Evolutionary conservation across 805 yeast species (phyloP), one percentile per base, ranked within the genome.

Genomic region (Kuraishia capsulata): DNA sequence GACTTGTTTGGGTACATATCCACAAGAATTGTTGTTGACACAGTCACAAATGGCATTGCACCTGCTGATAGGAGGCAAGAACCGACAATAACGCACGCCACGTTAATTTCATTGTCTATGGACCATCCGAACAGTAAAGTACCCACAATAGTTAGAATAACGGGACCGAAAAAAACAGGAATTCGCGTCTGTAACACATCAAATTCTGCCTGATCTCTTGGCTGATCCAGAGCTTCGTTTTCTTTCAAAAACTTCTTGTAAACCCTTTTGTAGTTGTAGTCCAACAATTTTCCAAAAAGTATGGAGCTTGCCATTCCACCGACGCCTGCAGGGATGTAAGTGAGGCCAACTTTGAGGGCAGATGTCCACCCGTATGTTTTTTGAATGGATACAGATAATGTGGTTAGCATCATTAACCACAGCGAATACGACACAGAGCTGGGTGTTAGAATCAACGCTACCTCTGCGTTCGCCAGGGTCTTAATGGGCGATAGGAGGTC

Each of bases 101-200:
- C 56, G 31, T 65, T 63, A 4, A 69, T 66, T 21, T 62, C 55
- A 20, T 59, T 56, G 26, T 72, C 63, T 11, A 85, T 50, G 43
- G 86, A 73, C 95, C 95, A 86, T 1, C 94, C 95, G 55, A 71
- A 82, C 20, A 76, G 57, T 1, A 79, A 42, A 0, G 73, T 47
- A 0, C 64, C 65, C 20, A 56, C 45, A 3, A 71, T 50, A 4
- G 73, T 45, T 2, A 64, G 28, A 0, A 42, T 3, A 2, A 73
- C 54, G 3, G 82, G 73, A 14, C 66, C 42, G 8, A 61, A 50
- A 5, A 66, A 62, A 6, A 71, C 62, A n/a, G 65, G 59, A 9
- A 81, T 49, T 42, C 92, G 65, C 0, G 81, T 73, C 35, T 59
- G 59, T 39, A 76, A 65, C 28, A 78, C 64, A 49, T 81, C 71